Evolutionary conservation across 2,329 filamentous ascomycete genomes (phyloP), one percentile per base, ranked within the genome.

Genomic region (Ophiostoma himal-ulmi): DNA sequence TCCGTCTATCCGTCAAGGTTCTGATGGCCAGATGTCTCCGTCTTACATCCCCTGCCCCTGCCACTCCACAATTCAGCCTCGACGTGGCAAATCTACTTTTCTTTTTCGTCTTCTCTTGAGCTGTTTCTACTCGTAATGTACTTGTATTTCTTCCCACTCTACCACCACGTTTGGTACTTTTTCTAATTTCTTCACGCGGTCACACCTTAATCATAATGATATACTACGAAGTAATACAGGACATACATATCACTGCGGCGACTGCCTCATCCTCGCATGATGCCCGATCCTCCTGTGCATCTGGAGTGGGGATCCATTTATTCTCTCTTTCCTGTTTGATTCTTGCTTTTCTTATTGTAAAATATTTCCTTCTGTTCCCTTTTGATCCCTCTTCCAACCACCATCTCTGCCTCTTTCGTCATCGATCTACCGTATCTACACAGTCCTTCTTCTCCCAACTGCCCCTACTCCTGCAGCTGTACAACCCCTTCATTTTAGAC

Each of bases 51-150:
- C 57, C 57, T 62, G 26, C 26, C 57, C 57, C 57, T 34, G 26
- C 57, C 57, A 5, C 52, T 11, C 52, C 57, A 62, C 26, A 62
- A n/a, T 34, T 62, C 57, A 62, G 26, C 57, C 57, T 62, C 57
- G 57, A 62, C 14, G 13, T 62, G 57, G 26, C 57, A 34, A 62
- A 26, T 11, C 11, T 14, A 13, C 13, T 57, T 60, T 30, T 62
- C 57, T 62, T 62, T 20, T 57, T 26, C 10, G 17, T 2, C 13
- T 13, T 57, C n/a, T 30, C 30, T 30, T 30, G 30, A 4, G 30
- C 30, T 30, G 30, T 30, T 14, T 57, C 11, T 48, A 44, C n/a
- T n/a, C n/a, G n/a, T n/a, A 2, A 39, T 48, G 17, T 17, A 5
- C 22, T 57, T 26, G n/a, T 57, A 1, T 13, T 5, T 14, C 52